Percentiles rank a stretch among this genome's conserved stretches.
These are phyloP conservation scores for Neonectria neomacrospora DNA, from an alignment of 2,329 filamentous ascomycete species.

Conservation along the genomic window DNA sequence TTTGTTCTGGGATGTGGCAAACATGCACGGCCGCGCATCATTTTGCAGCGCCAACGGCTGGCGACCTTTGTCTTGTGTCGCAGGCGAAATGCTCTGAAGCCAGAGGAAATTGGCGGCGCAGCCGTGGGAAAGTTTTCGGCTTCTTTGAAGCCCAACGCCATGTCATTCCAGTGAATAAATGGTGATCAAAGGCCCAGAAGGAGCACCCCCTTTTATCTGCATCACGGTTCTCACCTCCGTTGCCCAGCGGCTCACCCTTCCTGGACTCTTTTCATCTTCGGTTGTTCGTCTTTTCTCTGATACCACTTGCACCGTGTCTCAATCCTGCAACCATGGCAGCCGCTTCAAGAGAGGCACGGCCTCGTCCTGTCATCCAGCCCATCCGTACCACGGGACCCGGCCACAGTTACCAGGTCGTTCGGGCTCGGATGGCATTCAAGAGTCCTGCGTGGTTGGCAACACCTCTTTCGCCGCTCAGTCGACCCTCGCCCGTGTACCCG, in stretches of 20 bases:
- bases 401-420: slow-evolving; percentile 24
- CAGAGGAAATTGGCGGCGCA: slow-evolving; percentile 26
- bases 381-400: slow-evolving; percentile 37
- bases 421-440: slow-evolving; percentile 32
- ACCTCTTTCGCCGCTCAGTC: slow-evolving; percentile 35
- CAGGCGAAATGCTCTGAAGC: slow-evolving; percentile 19
- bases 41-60: slow-evolving; percentile 21
- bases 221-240: background rate
- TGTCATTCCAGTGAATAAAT: slow-evolving; percentile 38
- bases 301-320: background rate
- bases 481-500: slow-evolving; percentile 31
- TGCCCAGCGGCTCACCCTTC: background rate
- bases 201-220: slow-evolving; percentile 7
- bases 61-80: slow-evolving; percentile 29
- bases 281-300: background rate
- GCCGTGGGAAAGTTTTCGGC: slow-evolving; percentile 24
- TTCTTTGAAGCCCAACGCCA: slow-evolving; percentile 32
- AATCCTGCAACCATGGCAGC: slow-evolving; percentile 30
- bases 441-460: slow-evolving; percentile 38
- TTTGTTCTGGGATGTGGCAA: slow-evolving; percentile 44
- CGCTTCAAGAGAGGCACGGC: slow-evolving; percentile 29
- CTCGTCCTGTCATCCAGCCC: slow-evolving; percentile 38
- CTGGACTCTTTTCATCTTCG: background rate
- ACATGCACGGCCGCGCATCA: slow-evolving; percentile 33
- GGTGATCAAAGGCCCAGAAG: slow-evolving; percentile 13